Evolutionary conservation across 2,329 filamentous ascomycete genomes (phyloP).

Genomic region (Monilinia fructigena): DNA sequence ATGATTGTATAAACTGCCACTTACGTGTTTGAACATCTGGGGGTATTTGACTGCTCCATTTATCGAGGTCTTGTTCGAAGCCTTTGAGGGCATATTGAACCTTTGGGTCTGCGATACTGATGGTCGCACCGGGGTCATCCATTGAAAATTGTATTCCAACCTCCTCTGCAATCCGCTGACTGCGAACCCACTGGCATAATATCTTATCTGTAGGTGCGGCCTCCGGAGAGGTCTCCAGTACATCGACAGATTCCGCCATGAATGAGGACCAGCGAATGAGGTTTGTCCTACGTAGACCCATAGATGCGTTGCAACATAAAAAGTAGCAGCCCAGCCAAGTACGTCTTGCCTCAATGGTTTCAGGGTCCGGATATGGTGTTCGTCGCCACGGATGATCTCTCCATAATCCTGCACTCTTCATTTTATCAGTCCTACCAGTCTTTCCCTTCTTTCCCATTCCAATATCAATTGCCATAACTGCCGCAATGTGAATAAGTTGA

Average conservation of each 20-base stretch:
- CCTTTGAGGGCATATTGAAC: conserved; percentile 54
- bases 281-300: conserved; percentile 47
- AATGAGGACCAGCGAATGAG: conserved; percentile 46
- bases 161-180: conserved; percentile 54
- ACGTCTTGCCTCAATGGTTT: conserved; percentile 40
- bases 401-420: conserved; percentile 45
- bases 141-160: conserved; percentile 56
- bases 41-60: conserved; percentile 47
- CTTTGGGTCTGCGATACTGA: conserved; percentile 54
- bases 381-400: conserved; percentile 46
- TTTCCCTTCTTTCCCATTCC: conserved; percentile 40
- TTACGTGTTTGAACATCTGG: conserved; percentile 40
- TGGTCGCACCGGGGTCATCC: conserved; percentile 43
- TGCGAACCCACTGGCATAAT: conserved; percentile 45
- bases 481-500: conserved; percentile 52
- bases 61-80: conserved; percentile 53
- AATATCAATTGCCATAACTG: conserved; percentile 48
- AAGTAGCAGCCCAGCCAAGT: conserved; percentile 42
- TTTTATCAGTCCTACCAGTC: conserved; percentile 35
- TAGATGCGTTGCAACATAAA: conserved; percentile 44
- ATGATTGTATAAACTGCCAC: conserved; percentile 20
- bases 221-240: conserved; percentile 45
- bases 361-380: conserved; percentile 40
- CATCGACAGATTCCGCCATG: conserved; percentile 47
- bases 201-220: conserved; percentile 44